Evolutionary conservation across 805 yeast species (phyloP).

Genomic region (Wickerhamiella sergipiensis): DNA sequence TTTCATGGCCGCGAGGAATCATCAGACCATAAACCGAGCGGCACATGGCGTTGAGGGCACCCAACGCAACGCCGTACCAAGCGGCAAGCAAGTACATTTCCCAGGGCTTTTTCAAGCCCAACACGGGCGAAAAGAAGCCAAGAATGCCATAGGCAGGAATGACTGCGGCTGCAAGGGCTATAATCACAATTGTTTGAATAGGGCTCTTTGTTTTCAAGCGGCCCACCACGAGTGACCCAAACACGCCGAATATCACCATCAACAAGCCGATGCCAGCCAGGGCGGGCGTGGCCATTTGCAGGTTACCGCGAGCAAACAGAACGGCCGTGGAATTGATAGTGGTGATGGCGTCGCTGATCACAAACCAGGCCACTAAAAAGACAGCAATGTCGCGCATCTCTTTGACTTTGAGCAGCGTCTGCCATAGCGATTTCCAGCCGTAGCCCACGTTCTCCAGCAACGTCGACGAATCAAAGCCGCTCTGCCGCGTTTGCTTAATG

Average conservation of each 20-base stretch:
- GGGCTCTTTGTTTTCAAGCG: conserved; percentile 33
- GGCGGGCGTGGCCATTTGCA: conserved; percentile 53
- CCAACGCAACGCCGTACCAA: conserved; percentile 66
- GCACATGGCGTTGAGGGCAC: conserved; percentile 58
- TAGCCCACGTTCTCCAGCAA: conserved; percentile 28
- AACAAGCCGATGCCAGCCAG: conserved; percentile 52
- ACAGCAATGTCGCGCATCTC: conserved; percentile 50
- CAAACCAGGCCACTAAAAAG: conserved; percentile 61
- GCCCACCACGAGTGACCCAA: conserved; percentile 51
- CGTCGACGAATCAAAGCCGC: background rate
- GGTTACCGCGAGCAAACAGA: conserved; percentile 56
- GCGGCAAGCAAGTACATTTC: conserved; percentile 59
- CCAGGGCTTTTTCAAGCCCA: conserved; percentile 48
- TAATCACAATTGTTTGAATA: conserved; percentile 36
- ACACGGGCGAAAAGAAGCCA: conserved; percentile 40
- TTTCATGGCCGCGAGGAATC: conserved; percentile 64
- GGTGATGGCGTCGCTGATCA: conserved; percentile 59
- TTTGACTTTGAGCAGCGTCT: conserved; percentile 46
- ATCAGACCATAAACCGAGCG: conserved; percentile 54
- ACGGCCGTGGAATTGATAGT: conserved; percentile 73
- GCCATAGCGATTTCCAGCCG: conserved; percentile 49
- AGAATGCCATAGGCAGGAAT: conserved; percentile 62
- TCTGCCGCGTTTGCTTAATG: background rate
- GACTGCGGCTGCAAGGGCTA: conserved; percentile 41
- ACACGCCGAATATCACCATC: conserved; percentile 52